These are phyloP conservation scores for Hippophae tibetana DNA, from an alignment of 306 rosid genomes.

Conservation along the genomic window DNA sequence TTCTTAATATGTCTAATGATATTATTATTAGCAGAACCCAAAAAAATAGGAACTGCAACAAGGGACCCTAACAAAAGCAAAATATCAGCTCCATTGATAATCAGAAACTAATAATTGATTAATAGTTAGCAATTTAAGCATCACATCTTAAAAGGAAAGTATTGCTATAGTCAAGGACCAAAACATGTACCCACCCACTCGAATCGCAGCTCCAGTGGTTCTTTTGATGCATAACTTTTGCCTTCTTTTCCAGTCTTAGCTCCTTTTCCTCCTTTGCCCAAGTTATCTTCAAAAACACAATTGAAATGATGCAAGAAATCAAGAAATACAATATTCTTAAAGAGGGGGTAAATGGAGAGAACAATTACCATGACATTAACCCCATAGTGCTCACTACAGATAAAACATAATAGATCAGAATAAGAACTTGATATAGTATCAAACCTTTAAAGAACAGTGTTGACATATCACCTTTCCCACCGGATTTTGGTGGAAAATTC, in stretches of 20 bases:
- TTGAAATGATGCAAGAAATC: slow-evolving; percentile 3
- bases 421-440: slow-evolving; percentile 1
- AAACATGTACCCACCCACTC: slow-evolving; percentile 48
- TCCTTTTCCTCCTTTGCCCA: slow-evolving; percentile 50
- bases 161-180: slow-evolving; percentile 9
- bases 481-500: slow-evolving; percentile 21
- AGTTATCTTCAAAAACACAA: slow-evolving; percentile 26
- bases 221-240: slow-evolving; percentile 34
- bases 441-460: slow-evolving; percentile 28
- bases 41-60: too few species aligned
- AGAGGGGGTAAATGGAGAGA: slow-evolving; percentile 5
- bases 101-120: neutral
- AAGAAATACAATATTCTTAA: neutral
- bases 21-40: too few species aligned
- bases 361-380: slow-evolving; percentile 1
- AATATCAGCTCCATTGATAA: too few species aligned
- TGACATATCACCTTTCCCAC: slow-evolving; percentile 28
- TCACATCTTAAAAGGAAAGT: slow-evolving; percentile 7
- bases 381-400: neutral
- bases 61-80: too few species aligned
- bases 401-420: slow-evolving; percentile 1
- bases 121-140: slow-evolving; percentile 2
- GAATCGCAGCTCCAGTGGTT: slow-evolving; percentile 38
- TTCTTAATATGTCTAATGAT: too few species aligned
- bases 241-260: slow-evolving; percentile 36